Percentiles rank a stretch among this genome's conserved stretches.
phyloP scores from a whole-genome alignment of 371 early-diverging fungal genomes.

The Apophysomyces ossiformis region DNA sequence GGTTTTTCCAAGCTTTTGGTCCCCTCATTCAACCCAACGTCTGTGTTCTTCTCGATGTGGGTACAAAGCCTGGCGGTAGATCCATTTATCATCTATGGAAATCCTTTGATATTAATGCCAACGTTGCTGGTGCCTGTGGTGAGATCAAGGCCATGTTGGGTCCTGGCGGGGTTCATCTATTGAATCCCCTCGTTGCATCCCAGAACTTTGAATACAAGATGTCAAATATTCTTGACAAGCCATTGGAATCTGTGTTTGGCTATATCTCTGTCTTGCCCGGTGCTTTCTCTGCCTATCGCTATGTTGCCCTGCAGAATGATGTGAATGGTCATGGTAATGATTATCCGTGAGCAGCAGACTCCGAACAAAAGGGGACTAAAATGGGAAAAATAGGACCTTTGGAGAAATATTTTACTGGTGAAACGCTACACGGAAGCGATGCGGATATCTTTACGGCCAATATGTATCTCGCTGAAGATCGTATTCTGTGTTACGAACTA shows the following conservation, averaged over 20 bases:
- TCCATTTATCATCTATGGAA: slow-evolving; percentile 73
- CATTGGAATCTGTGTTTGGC: slow-evolving; percentile 82
- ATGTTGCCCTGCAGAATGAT: slow-evolving; percentile 57
- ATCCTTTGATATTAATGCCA: slow-evolving; percentile 71
- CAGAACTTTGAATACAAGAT: slow-evolving; percentile 96
- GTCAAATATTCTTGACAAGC: slow-evolving; percentile 86
- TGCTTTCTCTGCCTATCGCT: slow-evolving; percentile 76
- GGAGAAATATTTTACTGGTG: slow-evolving; percentile 70
- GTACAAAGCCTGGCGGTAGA: slow-evolving; percentile 53
- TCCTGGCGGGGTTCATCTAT: slow-evolving; percentile 59
- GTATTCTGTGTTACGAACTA: slow-evolving; percentile 79
- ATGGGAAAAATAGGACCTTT: slow-evolving; percentile 40
- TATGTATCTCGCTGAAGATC: slow-evolving; percentile 82
- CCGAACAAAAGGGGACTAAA: background rate
- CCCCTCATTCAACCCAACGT: slow-evolving; percentile 82
- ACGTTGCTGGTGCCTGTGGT: slow-evolving; percentile 81
- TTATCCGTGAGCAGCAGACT: background rate
- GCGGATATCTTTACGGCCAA: slow-evolving; percentile 68
- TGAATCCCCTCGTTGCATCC: slow-evolving; percentile 87
- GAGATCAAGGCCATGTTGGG: slow-evolving; percentile 83
- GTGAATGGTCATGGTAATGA: slow-evolving; percentile 52
- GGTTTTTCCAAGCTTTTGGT: slow-evolving; percentile 96
- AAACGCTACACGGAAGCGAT: slow-evolving; percentile 48
- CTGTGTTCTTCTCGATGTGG: slow-evolving; percentile 91
- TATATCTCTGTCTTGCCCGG: slow-evolving; percentile 85